These are phyloP conservation scores for Phytophthora colocasiae DNA, from an alignment of 352 stramenopile genomes.

Conservation along the genomic window DNA sequence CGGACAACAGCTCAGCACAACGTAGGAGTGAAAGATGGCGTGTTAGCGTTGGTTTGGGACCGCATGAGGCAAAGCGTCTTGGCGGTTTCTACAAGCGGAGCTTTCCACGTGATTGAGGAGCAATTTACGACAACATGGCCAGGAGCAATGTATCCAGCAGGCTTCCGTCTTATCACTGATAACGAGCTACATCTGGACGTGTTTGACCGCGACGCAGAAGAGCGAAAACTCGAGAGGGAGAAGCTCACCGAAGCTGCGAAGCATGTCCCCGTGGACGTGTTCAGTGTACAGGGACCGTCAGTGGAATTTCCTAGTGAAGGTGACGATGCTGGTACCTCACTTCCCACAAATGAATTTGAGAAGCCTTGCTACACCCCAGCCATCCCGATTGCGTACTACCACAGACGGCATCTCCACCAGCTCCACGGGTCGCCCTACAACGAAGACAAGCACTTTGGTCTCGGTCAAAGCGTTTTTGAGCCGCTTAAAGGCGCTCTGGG, in stretches of 20 bases:
- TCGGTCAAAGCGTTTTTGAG: constrained; percentile 78
- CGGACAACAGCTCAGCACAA: constrained; percentile 72
- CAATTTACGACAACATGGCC: constrained; percentile 80
- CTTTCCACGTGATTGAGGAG: constrained; percentile 78
- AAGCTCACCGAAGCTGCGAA: constrained; percentile 26
- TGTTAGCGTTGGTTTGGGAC: constrained; percentile 72
- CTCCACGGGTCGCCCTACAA: constrained; percentile 53
- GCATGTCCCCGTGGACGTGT: constrained; percentile 51
- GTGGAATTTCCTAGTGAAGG: constrained; percentile 25
- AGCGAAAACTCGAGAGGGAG: constrained; percentile 43
- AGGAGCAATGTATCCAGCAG: constrained; percentile 84
- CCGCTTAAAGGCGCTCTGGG: constrained; percentile 56
- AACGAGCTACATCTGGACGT: constrained; percentile 74
- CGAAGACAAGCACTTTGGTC: constrained; percentile 74
- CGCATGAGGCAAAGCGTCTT: constrained; percentile 58
- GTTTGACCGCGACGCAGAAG: constrained; percentile 42
- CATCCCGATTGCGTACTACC: constrained; percentile 66
- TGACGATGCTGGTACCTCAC: constrained; percentile 1
- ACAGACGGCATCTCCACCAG: constrained; percentile 56
- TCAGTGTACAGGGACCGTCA: constrained; percentile 28
- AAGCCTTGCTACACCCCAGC: constrained; percentile 57
- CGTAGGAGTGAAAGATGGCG: constrained; percentile 74
- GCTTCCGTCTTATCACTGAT: constrained; percentile 82
- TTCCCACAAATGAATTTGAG: constrained; percentile 18
- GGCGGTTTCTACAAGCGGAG: constrained; percentile 68